phyloP scores from a whole-genome alignment of 352 stramenopile species.

The Aphanomyces cochlioides region DNA sequence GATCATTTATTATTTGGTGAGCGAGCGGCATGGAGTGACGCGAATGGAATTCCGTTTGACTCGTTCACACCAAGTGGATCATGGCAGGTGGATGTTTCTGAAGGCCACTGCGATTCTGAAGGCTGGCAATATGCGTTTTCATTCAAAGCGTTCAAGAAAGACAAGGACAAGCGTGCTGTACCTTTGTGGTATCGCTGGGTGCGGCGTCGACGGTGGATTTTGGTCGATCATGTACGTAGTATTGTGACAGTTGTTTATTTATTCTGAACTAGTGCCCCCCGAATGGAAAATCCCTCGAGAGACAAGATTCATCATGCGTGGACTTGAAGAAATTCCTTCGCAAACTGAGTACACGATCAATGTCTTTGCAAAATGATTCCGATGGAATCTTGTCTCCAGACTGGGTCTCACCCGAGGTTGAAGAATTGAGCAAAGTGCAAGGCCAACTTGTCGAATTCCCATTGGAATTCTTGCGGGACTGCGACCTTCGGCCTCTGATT shows the following conservation, averaged over 20 bases:
- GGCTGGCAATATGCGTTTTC: conserved; percentile 31
- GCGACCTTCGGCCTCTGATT: conserved; percentile 24
- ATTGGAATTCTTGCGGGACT: conserved; percentile 28
- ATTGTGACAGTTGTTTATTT: neutral
- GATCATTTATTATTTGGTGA: conserved; percentile 21
- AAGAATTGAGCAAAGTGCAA: conserved; percentile 24
- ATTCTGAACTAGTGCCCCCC: neutral
- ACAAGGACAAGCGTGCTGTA: neutral
- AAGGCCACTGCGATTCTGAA: conserved; percentile 10
- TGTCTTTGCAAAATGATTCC: neutral
- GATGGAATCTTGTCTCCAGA: neutral
- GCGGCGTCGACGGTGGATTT: conserved; percentile 22
- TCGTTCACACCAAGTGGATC: conserved; percentile 2
- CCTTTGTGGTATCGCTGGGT: conserved; percentile 28
- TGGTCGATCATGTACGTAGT: conserved; percentile 11
- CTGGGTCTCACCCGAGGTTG: conserved; percentile 15
- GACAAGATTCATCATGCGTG: neutral
- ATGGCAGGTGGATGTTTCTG: conserved; percentile 25
- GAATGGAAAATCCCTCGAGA: neutral
- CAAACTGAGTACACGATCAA: neutral
- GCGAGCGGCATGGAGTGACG: conserved; percentile 17
- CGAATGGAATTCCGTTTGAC: conserved; percentile 12
- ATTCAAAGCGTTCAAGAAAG: conserved; percentile 21
- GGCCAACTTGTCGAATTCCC: conserved; percentile 29
- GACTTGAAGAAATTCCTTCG: conserved; percentile 11